These are phyloP conservation scores for Phytophthora rubi DNA, from an alignment of 352 stramenopile species.

Conservation along the genomic window DNA sequence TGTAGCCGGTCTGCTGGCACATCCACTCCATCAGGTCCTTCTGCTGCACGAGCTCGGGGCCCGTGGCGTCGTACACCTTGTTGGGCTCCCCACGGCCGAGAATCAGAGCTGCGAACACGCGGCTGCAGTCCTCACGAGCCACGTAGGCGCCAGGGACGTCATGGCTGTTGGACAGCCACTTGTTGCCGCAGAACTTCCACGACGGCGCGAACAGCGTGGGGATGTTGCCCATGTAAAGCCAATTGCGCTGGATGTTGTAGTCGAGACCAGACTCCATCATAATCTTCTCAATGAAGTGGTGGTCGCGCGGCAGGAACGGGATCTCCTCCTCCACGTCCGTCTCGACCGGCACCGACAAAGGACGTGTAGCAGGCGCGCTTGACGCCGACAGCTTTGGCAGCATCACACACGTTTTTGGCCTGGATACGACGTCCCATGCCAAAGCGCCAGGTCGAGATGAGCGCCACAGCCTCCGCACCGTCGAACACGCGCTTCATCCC, in stretches of 20 bases:
- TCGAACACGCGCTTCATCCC: slow-evolving; percentile 26
- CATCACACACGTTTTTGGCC: slow-evolving; percentile 11
- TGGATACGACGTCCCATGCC: slow-evolving; percentile 19
- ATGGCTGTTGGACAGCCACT: slow-evolving; percentile 30
- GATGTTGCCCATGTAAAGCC: slow-evolving; percentile 27
- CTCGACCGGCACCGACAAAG: slow-evolving; percentile 10
- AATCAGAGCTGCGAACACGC: slow-evolving; percentile 16
- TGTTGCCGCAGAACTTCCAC: slow-evolving; percentile 26
- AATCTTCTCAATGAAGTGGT: slow-evolving; percentile 22
- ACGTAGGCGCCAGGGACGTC: slow-evolving; percentile 15
- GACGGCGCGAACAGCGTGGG: slow-evolving; percentile 22
- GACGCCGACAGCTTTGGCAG: slow-evolving; percentile 17
- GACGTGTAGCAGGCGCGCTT: slow-evolving; percentile 27
- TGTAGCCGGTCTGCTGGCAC: slow-evolving; percentile 15
- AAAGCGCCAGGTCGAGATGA: slow-evolving; percentile 27
- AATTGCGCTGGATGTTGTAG: slow-evolving; percentile 34
- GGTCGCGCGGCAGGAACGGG: slow-evolving; percentile 26
- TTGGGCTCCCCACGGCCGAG: slow-evolving; percentile 21
- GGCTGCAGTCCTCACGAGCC: slow-evolving; percentile 20
- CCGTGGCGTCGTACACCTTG: slow-evolving; percentile 22
- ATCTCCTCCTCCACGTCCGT: slow-evolving; percentile 22
- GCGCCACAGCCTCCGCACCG: slow-evolving; percentile 15
- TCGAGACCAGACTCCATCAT: slow-evolving; percentile 18
- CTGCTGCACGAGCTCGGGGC: slow-evolving; percentile 6
- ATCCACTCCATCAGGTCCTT: slow-evolving; percentile 1